These are phyloP conservation scores for Penstemon newberryi DNA, from an alignment of 257 asterid species.

Conservation along the genomic window DNA sequence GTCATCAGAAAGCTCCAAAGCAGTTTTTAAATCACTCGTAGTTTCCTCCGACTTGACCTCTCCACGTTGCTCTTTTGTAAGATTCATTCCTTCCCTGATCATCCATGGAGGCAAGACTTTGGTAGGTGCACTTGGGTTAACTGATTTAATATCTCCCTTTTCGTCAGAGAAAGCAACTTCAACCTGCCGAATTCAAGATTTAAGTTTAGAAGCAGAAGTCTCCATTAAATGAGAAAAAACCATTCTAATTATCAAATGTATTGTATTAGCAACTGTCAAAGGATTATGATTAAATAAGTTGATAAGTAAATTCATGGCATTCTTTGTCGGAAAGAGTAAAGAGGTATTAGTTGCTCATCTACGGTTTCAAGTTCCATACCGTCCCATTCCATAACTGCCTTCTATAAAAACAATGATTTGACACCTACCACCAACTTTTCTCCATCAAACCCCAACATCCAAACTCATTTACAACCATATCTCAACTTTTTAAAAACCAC, in stretches of 20 bases:
- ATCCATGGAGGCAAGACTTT: constrained; percentile 98
- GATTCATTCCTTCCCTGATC: constrained; percentile 90
- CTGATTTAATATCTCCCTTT: constrained; percentile 61
- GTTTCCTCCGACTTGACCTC: constrained; percentile 56
- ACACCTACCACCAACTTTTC: neutral
- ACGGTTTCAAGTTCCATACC: neutral
- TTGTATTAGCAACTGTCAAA: constrained; percentile 8
- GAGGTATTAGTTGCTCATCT: neutral
- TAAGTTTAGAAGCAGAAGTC: constrained; percentile 24
- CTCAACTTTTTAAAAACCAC: too few relatives aligned
- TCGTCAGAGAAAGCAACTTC: constrained; percentile 93
- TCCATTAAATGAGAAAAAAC: constrained; percentile 7
- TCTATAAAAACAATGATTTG: neutral
- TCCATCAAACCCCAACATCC: too few relatives aligned
- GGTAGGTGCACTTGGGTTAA: constrained; percentile 48
- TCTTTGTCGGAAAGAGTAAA: constrained; percentile 3
- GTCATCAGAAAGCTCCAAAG: constrained; percentile 59
- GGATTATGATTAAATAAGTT: neutral
- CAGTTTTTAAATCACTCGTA: constrained; percentile 44
- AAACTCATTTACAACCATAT: too few relatives aligned
- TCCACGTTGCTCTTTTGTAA: constrained; percentile 90
- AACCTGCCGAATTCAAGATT: constrained; percentile 54
- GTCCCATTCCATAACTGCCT: neutral
- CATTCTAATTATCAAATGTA: constrained; percentile 14
- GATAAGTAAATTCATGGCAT: neutral